Base-by-base conservation (phyloP, 257 asterid species). In the Apocynum venetum region DNA sequence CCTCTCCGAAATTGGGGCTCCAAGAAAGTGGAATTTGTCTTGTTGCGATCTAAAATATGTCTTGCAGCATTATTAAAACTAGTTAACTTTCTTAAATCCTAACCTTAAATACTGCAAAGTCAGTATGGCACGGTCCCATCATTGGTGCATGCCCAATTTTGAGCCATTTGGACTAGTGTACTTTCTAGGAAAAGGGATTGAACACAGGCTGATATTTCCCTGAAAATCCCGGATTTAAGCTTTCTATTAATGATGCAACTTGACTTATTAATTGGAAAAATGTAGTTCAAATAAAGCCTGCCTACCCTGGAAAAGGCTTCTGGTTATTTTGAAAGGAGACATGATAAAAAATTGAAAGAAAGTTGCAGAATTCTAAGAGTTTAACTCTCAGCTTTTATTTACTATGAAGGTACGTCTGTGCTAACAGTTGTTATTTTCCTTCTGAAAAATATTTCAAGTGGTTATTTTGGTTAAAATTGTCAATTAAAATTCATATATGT, bases 401-500 rank as follows among this genome's bases (percentile, higher is more conserved):
- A 40, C 49, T 20, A 66, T 40, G 47, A 66, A 38, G 49, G 8
- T 2, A 40, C 71, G 17, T 66, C 31, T 40, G 31, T 14, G 31
- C 20, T 13, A 66, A 38, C 48, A 35, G 19, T 11, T 10, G 17
- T 63, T 63, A 36, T 35, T 63, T 9, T 35, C 9, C 69, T 31
- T 63, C 46, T 63, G 7, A 63, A 63, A 11, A 35, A 63, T 63
- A 40, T 17, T 66, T 40, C 14, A 5, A 6, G 49, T 66, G 13
- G 71, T 66, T 40, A 40, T 41, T 66, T 66, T 66, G 48, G 71
- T 66, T 64, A 66, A 66, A 66, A 25, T 66, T 66, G 49, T 40
- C 31, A 66, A 38, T 7, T 5, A 40, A 66, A 8, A 38, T 43
- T 66, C 49, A 40, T 8, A 15, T 40, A 5, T 40, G 13, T 66